Percentiles rank a stretch among this genome's conserved stretches.
Evolutionary conservation across 106 monocot species (phyloP).

Genomic region (Dioscorea alata): DNA sequence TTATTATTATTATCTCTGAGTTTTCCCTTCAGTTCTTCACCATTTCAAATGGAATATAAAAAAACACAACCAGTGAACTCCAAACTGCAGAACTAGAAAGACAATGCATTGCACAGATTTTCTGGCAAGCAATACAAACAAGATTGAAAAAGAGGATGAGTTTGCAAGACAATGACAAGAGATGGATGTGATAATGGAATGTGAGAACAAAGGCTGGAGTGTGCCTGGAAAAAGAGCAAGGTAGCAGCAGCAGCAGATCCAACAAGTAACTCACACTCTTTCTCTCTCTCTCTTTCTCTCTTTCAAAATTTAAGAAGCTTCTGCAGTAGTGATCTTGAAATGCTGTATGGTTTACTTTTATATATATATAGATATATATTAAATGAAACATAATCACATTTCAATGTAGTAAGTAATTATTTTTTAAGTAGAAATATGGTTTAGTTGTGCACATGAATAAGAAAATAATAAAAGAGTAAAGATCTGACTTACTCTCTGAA

Average conservation of each 20-base stretch:
- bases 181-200: not conserved
- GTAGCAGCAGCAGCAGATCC: slow-evolving; percentile 14
- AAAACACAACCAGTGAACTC: too few species aligned
- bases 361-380: not conserved
- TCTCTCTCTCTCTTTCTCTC: slow-evolving; percentile 2
- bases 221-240: slow-evolving; percentile 4
- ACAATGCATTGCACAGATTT: too few species aligned
- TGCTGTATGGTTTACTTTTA: not conserved
- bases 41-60: not conserved
- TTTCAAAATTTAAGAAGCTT: slow-evolving; percentile 21
- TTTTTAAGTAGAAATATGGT: not conserved
- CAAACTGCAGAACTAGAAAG: too few species aligned
- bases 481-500: too few species aligned
- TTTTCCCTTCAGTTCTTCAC: slow-evolving; percentile 2
- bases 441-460: not conserved
- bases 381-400: too few species aligned
- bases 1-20: slow-evolving; percentile 15
- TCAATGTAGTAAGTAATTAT: too few species aligned
- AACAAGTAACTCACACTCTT: not conserved
- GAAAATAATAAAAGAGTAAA: too few species aligned
- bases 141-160: slow-evolving; percentile 5
- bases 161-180: not conserved
- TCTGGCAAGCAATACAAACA: not conserved
- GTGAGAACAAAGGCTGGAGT: not conserved
- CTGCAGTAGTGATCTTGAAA: slow-evolving; percentile 14